A percentile compares a stretch with the other conserved stretches of the same genome.
phyloP scores from a whole-genome alignment of 306 rosid genomes.

The Acacia acuminata region DNA sequence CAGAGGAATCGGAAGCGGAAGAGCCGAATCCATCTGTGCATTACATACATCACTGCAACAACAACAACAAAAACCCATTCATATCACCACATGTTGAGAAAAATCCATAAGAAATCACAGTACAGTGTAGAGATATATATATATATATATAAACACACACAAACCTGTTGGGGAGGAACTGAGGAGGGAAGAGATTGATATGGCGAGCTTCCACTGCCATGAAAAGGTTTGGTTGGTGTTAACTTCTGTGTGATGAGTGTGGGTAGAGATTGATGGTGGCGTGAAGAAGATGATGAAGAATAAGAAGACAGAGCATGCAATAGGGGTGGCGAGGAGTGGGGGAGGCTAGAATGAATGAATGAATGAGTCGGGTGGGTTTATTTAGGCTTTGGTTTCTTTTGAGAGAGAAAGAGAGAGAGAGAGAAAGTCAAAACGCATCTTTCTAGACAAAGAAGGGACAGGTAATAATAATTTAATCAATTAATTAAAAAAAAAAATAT shows the following conservation, averaged over 20 bases:
- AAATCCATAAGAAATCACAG: neutral
- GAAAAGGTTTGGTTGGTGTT: slow-evolving; percentile 26
- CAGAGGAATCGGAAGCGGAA: slow-evolving; percentile 38
- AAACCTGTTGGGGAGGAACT: slow-evolving; percentile 52
- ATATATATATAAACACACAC: neutral
- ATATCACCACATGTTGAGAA: neutral
- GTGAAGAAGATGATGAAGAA: neutral
- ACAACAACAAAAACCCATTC: neutral
- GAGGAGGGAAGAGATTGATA: slow-evolving; percentile 61
- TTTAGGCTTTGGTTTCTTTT: slow-evolving; percentile 38
- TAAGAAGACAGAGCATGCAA: slow-evolving; percentile 54
- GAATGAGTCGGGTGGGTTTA: slow-evolving; percentile 32
- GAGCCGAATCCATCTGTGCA: slow-evolving; percentile 39
- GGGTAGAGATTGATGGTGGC: neutral
- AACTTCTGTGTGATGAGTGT: slow-evolving; percentile 24
- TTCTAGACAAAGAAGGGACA: slow-evolving; percentile 34
- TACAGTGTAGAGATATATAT: too few species aligned
- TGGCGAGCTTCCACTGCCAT: slow-evolving; percentile 90
- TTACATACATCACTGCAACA: slow-evolving; percentile 47
- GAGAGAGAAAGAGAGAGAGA: neutral
- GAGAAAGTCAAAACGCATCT: slow-evolving; percentile 57
- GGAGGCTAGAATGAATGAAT: slow-evolving; percentile 29
- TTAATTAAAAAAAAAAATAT: neutral
- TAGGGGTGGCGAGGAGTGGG: slow-evolving; percentile 41
- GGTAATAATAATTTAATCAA: neutral